These are phyloP conservation scores for Artemisia argyi DNA, from an alignment of 129 eudicot genomes.

Conservation along the genomic window DNA sequence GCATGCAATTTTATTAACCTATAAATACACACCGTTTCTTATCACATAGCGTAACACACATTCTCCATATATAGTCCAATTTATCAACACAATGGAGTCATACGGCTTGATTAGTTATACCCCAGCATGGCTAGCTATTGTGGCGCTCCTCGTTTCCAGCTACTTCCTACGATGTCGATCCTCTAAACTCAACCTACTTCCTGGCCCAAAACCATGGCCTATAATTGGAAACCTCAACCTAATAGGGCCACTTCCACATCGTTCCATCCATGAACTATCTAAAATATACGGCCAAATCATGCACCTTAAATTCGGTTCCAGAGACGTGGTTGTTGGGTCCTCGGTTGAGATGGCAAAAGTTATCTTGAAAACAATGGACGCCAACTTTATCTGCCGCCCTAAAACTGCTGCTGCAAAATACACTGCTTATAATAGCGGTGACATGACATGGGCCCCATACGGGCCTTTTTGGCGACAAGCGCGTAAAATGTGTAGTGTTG, in stretches of 20 bases:
- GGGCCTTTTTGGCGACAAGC: slow-evolving; percentile 66
- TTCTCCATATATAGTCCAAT: too few relatives aligned
- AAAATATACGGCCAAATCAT: slow-evolving; percentile 41
- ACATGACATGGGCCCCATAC: slow-evolving; percentile 55
- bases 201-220: slow-evolving; percentile 60
- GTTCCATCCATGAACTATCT: slow-evolving; percentile 38
- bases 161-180: slow-evolving; percentile 25
- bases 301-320: slow-evolving; percentile 49
- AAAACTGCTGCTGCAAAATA: slow-evolving; percentile 55
- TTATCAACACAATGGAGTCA: too few relatives aligned
- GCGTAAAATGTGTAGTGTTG: slow-evolving; percentile 40
- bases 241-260: slow-evolving; percentile 51
- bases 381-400: slow-evolving; percentile 41
- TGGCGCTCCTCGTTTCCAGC: slow-evolving; percentile 21
- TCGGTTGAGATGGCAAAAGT: slow-evolving; percentile 48
- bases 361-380: slow-evolving; percentile 45
- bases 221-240: slow-evolving; percentile 51
- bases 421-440: slow-evolving; percentile 47
- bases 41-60: too few relatives aligned
- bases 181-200: slow-evolving; percentile 31
- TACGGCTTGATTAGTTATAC: background rate
- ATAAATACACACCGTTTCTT: too few relatives aligned
- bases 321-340: slow-evolving; percentile 40
- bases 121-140: slow-evolving; percentile 25
- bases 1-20: too few relatives aligned